phyloP scores from a whole-genome alignment of 2,329 filamentous ascomycete genomes.

The Scorias spongiosa region DNA sequence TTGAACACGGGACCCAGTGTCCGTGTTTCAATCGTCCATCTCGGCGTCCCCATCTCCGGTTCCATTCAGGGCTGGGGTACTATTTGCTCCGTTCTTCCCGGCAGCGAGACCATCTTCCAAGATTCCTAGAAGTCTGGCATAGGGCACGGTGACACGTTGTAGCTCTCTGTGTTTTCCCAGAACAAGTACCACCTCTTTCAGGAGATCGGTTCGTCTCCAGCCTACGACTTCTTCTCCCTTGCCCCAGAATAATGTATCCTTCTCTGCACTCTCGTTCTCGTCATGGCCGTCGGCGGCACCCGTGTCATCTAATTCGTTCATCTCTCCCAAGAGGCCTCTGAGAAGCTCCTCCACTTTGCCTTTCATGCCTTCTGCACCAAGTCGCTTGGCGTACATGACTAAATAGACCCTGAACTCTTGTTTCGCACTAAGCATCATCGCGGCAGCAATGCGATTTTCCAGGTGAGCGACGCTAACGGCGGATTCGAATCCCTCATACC shows the following conservation, averaged over 20 bases:
- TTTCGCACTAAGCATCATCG: constrained; percentile 65
- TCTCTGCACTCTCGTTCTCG: constrained; percentile 43
- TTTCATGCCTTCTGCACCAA: constrained; percentile 76
- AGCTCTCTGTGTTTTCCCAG: constrained; percentile 96
- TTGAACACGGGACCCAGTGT: too few species aligned
- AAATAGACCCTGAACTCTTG: constrained; percentile 91
- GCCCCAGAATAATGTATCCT: constrained; percentile 21
- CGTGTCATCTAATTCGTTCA: constrained; percentile 43
- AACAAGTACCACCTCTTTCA: constrained; percentile 85
- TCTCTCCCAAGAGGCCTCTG: constrained; percentile 61
- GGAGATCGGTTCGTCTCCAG: constrained; percentile 73
- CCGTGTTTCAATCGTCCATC: neutral
- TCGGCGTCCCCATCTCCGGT: neutral
- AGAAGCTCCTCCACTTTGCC: constrained; percentile 88
- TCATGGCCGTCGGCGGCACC: constrained; percentile 23
- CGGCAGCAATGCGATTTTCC: constrained; percentile 85
- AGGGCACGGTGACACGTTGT: constrained; percentile 87
- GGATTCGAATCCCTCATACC: constrained; percentile 83
- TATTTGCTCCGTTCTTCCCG: neutral
- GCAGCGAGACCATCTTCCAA: constrained; percentile 14
- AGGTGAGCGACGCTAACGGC: constrained; percentile 85
- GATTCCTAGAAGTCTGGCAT: constrained; percentile 66
- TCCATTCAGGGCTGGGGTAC: neutral
- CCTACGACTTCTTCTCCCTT: constrained; percentile 65
- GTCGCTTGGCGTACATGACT: constrained; percentile 94